Evolutionary conservation across 2,329 filamentous ascomycete species (phyloP), one percentile per base, ranked within the genome.

Genomic region (Sclerotinia glacialis): DNA sequence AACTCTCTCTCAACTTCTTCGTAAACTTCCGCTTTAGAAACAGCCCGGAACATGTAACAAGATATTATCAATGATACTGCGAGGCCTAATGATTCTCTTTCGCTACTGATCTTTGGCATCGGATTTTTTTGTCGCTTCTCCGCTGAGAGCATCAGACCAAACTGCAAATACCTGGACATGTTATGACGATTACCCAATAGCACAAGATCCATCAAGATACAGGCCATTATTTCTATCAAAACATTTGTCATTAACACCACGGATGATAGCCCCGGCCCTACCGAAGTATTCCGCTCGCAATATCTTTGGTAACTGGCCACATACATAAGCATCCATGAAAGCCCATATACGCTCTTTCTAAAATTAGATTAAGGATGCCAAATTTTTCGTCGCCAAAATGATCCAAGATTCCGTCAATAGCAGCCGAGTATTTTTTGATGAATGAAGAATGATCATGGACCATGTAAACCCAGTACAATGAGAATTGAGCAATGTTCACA

Each of bases 161-260:
- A 63, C 60, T 52, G 47, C 47, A 5, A 63, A 63, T 8, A 63
- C 42, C 11, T 63, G 60, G 14, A 63, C 60, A 42, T 63, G 34
- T 21, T 63, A 31, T 26, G 47, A 63, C 18, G 8, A 26, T 40
- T 52, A 2, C 23, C 46, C 47, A 6, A 37, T 18, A 37, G 34
- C 23, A 42, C 23, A 34, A 3, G 60, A 47, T 4, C 60, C 60
- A 28, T 63, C 60, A 1, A 53, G 46, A 21, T 62, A 62, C 23
- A 62, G 47, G 23, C 31, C 47, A 8, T 62, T 50, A 5, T 9
- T 52, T 6, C 4, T 34, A 52, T 62, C 59, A 40, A 37, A 62
- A 18, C 59, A 62, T 42, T 62, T 5, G 26, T 50, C 9, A 23
- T 62, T 50, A 7, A 62, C 59, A 16, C 46, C 47, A 9, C 14